A percentile compares a stretch with the other conserved stretches of the same genome.
These are phyloP conservation scores for Phyllostachys edulis DNA, from an alignment of 176 grass and related monocot genomes.

Conservation along the genomic window DNA sequence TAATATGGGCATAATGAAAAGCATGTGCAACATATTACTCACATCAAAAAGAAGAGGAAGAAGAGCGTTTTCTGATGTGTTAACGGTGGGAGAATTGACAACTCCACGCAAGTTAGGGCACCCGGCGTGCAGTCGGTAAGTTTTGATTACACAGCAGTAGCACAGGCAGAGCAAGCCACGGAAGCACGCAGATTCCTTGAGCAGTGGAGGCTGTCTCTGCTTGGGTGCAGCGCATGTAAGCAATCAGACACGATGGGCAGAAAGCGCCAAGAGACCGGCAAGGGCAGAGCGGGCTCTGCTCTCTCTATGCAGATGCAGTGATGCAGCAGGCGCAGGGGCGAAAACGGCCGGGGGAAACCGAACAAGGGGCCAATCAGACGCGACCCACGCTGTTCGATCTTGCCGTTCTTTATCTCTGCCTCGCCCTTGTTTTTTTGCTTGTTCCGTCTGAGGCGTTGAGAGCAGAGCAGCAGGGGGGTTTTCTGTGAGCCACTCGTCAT, in stretches of 20 bases:
- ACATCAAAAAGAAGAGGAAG: not conserved
- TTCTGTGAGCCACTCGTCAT: not conserved
- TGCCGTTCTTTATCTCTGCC: not conserved
- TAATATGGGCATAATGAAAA: not conserved
- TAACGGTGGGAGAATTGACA: not conserved
- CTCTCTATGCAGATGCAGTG: too few relatives aligned
- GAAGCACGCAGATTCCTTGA: not conserved
- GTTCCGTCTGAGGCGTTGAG: not conserved
- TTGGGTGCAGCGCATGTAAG: not conserved
- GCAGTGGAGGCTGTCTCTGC: not conserved
- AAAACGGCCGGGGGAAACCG: constrained; percentile 21
- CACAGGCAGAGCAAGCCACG: too few relatives aligned
- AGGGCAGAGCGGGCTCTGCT: not conserved
- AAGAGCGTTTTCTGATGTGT: not conserved
- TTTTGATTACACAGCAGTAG: not conserved
- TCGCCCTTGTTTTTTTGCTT: not conserved
- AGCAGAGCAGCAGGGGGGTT: not conserved
- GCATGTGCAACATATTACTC: not conserved
- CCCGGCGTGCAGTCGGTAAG: too few relatives aligned
- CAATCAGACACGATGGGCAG: not conserved
- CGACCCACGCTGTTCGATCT: not conserved
- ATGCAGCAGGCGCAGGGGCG: not conserved
- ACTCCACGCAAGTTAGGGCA: not conserved
- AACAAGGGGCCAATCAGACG: not conserved
- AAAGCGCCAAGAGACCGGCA: not conserved